phyloP scores from a whole-genome alignment of 768 basidiomycete species.

The Termitomyces sp. region DNA sequence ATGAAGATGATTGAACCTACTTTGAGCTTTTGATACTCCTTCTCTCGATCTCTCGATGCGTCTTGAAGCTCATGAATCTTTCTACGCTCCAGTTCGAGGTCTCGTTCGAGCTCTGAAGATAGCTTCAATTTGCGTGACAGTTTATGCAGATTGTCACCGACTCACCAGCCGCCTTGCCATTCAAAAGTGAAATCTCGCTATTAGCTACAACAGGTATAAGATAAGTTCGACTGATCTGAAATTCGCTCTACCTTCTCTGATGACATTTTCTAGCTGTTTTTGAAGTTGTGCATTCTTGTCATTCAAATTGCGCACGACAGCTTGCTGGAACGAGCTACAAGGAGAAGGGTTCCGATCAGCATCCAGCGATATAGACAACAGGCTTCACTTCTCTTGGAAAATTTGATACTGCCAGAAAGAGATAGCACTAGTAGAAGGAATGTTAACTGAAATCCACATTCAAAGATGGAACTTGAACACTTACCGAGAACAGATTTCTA shows the following conservation, averaged over 20 bases:
- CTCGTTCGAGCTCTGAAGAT: conserved; percentile 66
- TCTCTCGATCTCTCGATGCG: conserved; percentile 69
- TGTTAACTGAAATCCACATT: background rate
- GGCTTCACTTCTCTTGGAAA: conserved; percentile 73
- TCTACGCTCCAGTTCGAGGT: conserved; percentile 75
- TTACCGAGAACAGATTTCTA: conserved; percentile 81
- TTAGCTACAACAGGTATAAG: conserved; percentile 48
- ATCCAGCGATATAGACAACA: background rate
- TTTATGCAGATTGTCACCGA: background rate
- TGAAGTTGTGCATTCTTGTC: conserved; percentile 81
- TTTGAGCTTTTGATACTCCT: conserved; percentile 87
- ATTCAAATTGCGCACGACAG: conserved; percentile 74
- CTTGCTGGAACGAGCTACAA: conserved; percentile 76
- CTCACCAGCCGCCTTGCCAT: conserved; percentile 64
- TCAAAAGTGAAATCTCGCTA: conserved; percentile 67
- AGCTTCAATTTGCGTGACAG: background rate
- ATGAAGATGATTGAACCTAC: conserved; percentile 26
- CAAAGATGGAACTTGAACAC: conserved; percentile 6
- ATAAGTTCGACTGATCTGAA: background rate
- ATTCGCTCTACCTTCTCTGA: conserved; percentile 72
- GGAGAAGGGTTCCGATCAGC: background rate
- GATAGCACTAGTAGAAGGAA: conserved; percentile 50
- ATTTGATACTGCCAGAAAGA: conserved; percentile 92
- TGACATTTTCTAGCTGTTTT: conserved; percentile 81
- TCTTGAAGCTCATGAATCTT: conserved; percentile 76